Evolutionary conservation across 192 early-diverging fungal species (phyloP), one percentile per base, ranked within the genome.

Genomic region (Piromyces finnis): DNA sequence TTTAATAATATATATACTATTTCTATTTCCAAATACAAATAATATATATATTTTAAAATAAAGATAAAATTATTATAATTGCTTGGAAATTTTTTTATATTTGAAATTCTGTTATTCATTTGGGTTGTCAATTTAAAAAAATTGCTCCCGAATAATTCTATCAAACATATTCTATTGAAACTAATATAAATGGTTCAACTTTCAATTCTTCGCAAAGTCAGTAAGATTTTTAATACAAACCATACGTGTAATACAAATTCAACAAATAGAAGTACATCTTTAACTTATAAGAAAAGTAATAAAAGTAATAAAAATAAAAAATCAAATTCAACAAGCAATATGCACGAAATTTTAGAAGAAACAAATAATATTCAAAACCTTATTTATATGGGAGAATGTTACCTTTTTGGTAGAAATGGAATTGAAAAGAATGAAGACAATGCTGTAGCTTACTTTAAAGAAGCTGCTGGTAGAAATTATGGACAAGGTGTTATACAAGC

Each of bases 341-440:
- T 51, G 41, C 15, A 22, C 22, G 41, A 51, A 51, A 51, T 51
- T 22, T 51, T 51, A 51, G 41, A 51, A 51, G 41, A 51, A 51
- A 51, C 41, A 22, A 51, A 22, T 22, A 51, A 22, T 22, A 22
- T 22, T 51, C 41, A 51, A 51, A 51, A 51, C 41, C 41, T 51
- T 22, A 22, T 51, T 51, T 51, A 51, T 51, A 51, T 51, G 41
- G 41, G 41, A 5, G 41, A 51, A 51, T 51, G 41, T 6, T 51
- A 86, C 39, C 80, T 92, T 36, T 92, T 92, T 86, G 91, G 91
- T 28, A 81, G 80, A 28, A 81, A 85, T 77, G 85, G 85, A 36
- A 80, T 81, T 28, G 41, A 78, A 77, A 84, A 84, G 36, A 83
- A 91, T 51, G 86, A 86, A 77, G 79, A 79, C 78, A 84, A 81